These are phyloP conservation scores for Pleurotus djamor DNA, from an alignment of 768 basidiomycete genomes.

Conservation along the genomic window DNA sequence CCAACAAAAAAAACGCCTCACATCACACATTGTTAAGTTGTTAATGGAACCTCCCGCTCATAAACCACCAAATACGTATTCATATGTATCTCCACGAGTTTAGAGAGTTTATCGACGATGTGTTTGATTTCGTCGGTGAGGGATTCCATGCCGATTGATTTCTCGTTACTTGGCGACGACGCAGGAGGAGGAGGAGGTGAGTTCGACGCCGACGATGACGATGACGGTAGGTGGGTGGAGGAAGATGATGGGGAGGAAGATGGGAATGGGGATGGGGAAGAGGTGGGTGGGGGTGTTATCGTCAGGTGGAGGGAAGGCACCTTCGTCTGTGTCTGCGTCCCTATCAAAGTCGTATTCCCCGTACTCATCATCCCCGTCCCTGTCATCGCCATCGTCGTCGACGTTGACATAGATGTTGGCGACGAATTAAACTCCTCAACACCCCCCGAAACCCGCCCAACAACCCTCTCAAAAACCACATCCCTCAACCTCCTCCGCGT, in stretches of 20 bases:
- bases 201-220: no score
- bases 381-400: no score
- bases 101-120: constrained; percentile 69
- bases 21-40: background rate
- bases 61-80: constrained; percentile 78
- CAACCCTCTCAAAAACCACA: constrained; percentile 59
- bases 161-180: constrained; percentile 17
- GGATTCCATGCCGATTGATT: constrained; percentile 63
- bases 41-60: constrained; percentile 62
- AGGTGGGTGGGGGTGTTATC: constrained; percentile 43
- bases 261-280: constrained; percentile 18
- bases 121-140: constrained; percentile 66
- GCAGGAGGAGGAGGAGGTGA: constrained; percentile 25
- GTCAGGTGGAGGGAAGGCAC: no score
- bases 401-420: no score
- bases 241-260: background rate
- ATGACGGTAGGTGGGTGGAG: no score
- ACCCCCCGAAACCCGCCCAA: constrained; percentile 16
- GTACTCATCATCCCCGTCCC: no score
- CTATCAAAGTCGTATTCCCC: no score
- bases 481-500: constrained; percentile 63
- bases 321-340: no score
- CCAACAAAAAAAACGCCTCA: no score
- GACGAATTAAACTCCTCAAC: no score
- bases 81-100: constrained; percentile 72